Evolutionary conservation across 192 early-diverging fungal genomes (phyloP).

Genomic region (Backusella parvicylindrica): DNA sequence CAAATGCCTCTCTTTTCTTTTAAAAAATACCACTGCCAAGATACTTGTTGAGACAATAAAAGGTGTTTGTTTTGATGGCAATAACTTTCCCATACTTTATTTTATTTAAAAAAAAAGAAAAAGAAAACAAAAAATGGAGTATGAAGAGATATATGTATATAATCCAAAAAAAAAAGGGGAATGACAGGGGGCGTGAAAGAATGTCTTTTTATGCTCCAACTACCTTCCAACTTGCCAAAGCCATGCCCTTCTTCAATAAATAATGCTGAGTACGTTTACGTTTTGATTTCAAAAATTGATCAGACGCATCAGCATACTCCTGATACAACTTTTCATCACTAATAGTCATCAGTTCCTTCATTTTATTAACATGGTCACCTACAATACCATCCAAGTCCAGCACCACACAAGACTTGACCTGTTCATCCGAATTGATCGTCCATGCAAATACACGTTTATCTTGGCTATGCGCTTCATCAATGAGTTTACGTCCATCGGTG

Average conservation of each 20-base stretch:
- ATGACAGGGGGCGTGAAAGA: background rate
- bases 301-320: background rate
- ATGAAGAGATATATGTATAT: background rate
- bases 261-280: background rate
- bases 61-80: constrained; percentile 1
- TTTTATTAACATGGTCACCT: constrained; percentile 36
- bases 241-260: constrained; percentile 4
- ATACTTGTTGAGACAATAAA: background rate
- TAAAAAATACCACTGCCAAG: background rate
- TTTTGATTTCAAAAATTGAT: background rate
- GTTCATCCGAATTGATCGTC: constrained; percentile 43
- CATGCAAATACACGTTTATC: constrained; percentile 45
- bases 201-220: constrained; percentile 16
- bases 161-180: background rate
- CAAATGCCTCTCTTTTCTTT: background rate
- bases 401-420: constrained; percentile 35
- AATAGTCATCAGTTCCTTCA: constrained; percentile 12
- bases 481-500: constrained; percentile 38
- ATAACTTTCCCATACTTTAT: background rate
- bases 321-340: background rate
- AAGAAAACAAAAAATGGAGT: background rate
- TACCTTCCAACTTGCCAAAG: constrained; percentile 7
- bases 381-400: constrained; percentile 47
- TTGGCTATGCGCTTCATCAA: constrained; percentile 45
- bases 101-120: background rate